Evolutionary conservation across 257 asterid genomes (phyloP), one percentile per base, ranked within the genome.

Genomic region (Striga asiatica): DNA sequence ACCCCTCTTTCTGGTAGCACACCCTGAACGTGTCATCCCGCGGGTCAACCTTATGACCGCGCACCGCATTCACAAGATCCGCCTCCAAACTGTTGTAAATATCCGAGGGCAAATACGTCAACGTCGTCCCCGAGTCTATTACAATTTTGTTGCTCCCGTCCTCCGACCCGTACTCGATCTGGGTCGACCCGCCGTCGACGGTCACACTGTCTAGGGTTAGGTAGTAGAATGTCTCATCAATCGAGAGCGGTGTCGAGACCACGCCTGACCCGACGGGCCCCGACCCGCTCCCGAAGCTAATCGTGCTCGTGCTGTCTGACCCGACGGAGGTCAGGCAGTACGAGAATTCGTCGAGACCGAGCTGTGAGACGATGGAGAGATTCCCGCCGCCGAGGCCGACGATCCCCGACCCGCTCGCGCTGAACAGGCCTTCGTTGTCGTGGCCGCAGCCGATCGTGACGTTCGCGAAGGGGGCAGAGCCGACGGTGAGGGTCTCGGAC

Each of bases 41-140:
- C n/a, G n/a, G n/a, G n/a, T n/a, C n/a, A n/a, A n/a, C n/a, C n/a
- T n/a, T n/a, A n/a, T n/a, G n/a, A n/a, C n/a, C n/a, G n/a, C n/a
- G n/a, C n/a, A n/a, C n/a, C n/a, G n/a, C n/a, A n/a, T n/a, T n/a
- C n/a, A n/a, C n/a, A n/a, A n/a, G n/a, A n/a, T n/a, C n/a, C n/a
- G n/a, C n/a, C n/a, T n/a, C n/a, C n/a, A n/a, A n/a, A n/a, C n/a
- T n/a, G n/a, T n/a, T n/a, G n/a, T n/a, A n/a, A n/a, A n/a, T n/a
- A n/a, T n/a, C n/a, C n/a, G n/a, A n/a, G n/a, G 72, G 75, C 0
- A 78, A 17, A 16, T 46, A 1, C 0, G 67, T 78, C 31, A 74
- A 37, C 2, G 75, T 78, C 5, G 84, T 78, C 41, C 81, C 81
- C 0, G 81, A 71, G 66, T 78, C 81, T 1, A 78, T 69, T 16